Evolutionary conservation across 768 basidiomycete genomes (phyloP).

Genomic region (Tricholoma sp.): DNA sequence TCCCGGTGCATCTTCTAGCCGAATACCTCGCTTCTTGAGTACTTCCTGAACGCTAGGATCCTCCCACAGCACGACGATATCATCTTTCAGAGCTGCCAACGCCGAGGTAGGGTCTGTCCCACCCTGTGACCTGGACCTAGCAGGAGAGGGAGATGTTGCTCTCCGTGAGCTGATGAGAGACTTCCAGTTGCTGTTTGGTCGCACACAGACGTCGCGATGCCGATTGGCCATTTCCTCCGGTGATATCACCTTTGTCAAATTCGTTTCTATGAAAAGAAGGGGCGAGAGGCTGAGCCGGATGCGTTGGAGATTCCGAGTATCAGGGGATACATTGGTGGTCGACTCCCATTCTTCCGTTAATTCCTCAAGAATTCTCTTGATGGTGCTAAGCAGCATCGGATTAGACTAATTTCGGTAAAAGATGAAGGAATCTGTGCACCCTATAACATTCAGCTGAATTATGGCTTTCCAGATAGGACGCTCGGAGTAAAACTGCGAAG

Average conservation of each 20-base stretch:
- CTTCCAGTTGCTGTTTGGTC: conserved; percentile 61
- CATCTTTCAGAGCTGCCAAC: conserved; percentile 49
- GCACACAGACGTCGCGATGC: conserved; percentile 40
- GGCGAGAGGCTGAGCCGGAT: conserved; percentile 36
- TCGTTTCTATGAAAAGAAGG: conserved; percentile 50
- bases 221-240: conserved; percentile 31
- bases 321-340: conserved; percentile 10
- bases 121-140: conserved; percentile 14
- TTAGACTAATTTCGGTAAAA: background rate
- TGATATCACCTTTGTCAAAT: conserved; percentile 45
- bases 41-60: conserved; percentile 49
- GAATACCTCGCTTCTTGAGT: conserved; percentile 42
- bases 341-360: conserved; percentile 43
- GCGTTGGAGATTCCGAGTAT: conserved; percentile 23
- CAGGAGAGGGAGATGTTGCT: background rate
- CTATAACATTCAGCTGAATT: conserved; percentile 66
- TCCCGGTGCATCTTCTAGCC: conserved; percentile 59
- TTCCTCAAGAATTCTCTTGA: conserved; percentile 53
- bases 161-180: conserved; percentile 24
- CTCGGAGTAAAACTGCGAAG: conserved; percentile 54
- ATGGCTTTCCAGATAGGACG: conserved; percentile 56
- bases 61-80: conserved; percentile 60
- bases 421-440: conserved; percentile 27
- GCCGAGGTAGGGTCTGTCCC: conserved; percentile 44
- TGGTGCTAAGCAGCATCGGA: conserved; percentile 32